These are phyloP conservation scores for Halteria grandinella DNA, from an alignment of 73 alveolate genomes.

Conservation along the genomic window DNA sequence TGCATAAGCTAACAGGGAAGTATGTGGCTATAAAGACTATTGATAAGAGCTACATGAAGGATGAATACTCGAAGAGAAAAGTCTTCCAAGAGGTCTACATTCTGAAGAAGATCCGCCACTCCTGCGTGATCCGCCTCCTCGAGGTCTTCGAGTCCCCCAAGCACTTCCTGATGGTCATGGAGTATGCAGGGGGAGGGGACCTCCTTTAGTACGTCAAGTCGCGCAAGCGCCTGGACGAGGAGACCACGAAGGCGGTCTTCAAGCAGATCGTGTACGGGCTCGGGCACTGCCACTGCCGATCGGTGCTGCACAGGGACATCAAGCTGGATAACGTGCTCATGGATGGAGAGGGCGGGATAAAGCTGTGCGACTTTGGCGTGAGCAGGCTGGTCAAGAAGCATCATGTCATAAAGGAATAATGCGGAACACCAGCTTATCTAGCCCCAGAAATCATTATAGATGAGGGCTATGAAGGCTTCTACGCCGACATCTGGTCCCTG, in stretches of 20 bases:
- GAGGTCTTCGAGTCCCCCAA: constrained; percentile 77
- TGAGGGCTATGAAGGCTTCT: constrained; percentile 86
- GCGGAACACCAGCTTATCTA: constrained; percentile 93
- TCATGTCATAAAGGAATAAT: constrained; percentile 81
- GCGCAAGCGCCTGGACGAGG: constrained; percentile 65
- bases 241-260: constrained; percentile 73
- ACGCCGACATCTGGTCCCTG: constrained; percentile 87
- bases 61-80: constrained; percentile 92
- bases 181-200: constrained; percentile 84
- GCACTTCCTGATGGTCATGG: constrained; percentile 74
- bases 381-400: constrained; percentile 75
- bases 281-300: constrained; percentile 76
- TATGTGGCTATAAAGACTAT: constrained; percentile 97
- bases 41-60: constrained; percentile 89
- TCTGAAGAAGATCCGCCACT: constrained; percentile 82
- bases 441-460: constrained; percentile 91
- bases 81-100: constrained; percentile 88
- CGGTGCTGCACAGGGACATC: constrained; percentile 86
- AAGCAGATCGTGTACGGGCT: constrained; percentile 77
- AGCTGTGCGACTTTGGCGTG: constrained; percentile 97
- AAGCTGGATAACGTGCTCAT: constrained; percentile 83
- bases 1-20: constrained; percentile 95
- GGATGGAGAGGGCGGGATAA: constrained; percentile 83
- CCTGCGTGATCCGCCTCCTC: constrained; percentile 74
- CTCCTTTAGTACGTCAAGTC: constrained; percentile 60